Base-by-base conservation (phyloP, 2,329 filamentous ascomycete genomes). In the Paecilomyces formosus region DNA sequence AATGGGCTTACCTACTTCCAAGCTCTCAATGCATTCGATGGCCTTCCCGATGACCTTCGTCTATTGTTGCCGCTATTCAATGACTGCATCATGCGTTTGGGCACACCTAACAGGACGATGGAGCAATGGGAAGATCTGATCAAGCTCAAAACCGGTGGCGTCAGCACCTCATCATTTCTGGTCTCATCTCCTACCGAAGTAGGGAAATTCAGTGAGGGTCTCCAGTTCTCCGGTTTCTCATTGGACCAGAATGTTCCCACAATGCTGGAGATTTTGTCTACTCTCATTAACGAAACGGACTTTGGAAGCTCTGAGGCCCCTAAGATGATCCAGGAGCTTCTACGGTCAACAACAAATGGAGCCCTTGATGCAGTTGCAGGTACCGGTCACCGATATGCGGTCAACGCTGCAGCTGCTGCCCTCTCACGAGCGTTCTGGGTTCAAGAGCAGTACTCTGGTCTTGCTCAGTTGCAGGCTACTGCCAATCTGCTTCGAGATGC, bases 1-100 rank as follows among this genome's bases (percentile, higher is more conserved):
- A 99, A 99, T 67, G 94, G 94, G 0, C 78, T 99, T 59, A 97
- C 93, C 1, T 99, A 99, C 72, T 96, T 99, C 79, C 88, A 92
- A 60, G 92, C 91, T 2, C 84, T 97, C 72, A 92, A 95, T 70
- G 82, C 84, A 0, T 80, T 97, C 57, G 82, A 90, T 52, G 85
- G 88, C 61, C 78, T 99, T 13, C 91, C 93, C 0, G 87, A 93
- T 61, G 90, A 97, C 62, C 81, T 97, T 56, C 85, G 94, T 56
- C 81, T 90, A 65, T 80, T 97, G 59, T 84, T 97, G 54, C 94
- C 94, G 0, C 78, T 99, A 0, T 97, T 97, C 70, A 92, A 90
- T 13, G 92, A 96, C 70, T 87, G 89, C 39, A 87, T 99, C 61
- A 94, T 97, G 89, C 88, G 94, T 21, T 82, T 99, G 8, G 94